phyloP scores from a whole-genome alignment of 2,329 filamentous ascomycete genomes.

The Raffaelea ambrosiae region DNA sequence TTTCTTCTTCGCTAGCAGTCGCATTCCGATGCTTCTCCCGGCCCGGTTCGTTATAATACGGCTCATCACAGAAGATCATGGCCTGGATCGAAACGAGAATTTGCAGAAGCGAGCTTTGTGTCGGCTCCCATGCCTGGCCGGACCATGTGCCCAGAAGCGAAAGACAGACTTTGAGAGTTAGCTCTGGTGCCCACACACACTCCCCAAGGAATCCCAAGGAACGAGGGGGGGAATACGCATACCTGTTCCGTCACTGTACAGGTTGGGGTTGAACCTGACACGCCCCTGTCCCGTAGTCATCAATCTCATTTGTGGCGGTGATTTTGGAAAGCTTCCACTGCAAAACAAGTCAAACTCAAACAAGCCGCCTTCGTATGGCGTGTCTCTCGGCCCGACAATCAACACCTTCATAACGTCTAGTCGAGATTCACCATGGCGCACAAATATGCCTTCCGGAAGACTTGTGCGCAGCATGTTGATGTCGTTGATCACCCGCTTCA shows the following conservation, averaged over 20 bases:
- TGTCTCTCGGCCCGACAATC: constrained; percentile 39
- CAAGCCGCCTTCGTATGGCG: constrained; percentile 44
- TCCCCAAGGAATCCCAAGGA: background rate
- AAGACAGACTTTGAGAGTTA: constrained; percentile 29
- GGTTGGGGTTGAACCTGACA: constrained; percentile 40
- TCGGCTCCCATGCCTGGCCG: constrained; percentile 35
- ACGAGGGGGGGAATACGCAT: constrained; percentile 10
- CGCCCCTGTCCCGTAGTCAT: constrained; percentile 33
- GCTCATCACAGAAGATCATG: constrained; percentile 47
- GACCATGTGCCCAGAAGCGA: constrained; percentile 41
- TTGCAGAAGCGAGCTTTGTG: constrained; percentile 40
- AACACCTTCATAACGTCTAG: constrained; percentile 41
- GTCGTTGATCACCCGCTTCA: constrained; percentile 38
- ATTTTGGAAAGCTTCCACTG: constrained; percentile 28
- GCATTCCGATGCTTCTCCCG: constrained; percentile 16
- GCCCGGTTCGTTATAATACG: constrained; percentile 47
- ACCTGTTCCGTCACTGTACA: constrained; percentile 40
- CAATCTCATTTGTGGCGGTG: constrained; percentile 32
- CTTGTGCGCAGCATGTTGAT: constrained; percentile 33
- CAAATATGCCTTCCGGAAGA: constrained; percentile 42
- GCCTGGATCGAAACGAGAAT: constrained; percentile 47
- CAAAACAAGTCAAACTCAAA: constrained; percentile 48
- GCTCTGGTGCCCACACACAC: background rate
- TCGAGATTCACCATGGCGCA: constrained; percentile 34
- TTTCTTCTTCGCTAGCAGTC: constrained; percentile 19